Base-by-base conservation (phyloP, 768 basidiomycete species). In the Rhodotorula toruloides region DNA sequence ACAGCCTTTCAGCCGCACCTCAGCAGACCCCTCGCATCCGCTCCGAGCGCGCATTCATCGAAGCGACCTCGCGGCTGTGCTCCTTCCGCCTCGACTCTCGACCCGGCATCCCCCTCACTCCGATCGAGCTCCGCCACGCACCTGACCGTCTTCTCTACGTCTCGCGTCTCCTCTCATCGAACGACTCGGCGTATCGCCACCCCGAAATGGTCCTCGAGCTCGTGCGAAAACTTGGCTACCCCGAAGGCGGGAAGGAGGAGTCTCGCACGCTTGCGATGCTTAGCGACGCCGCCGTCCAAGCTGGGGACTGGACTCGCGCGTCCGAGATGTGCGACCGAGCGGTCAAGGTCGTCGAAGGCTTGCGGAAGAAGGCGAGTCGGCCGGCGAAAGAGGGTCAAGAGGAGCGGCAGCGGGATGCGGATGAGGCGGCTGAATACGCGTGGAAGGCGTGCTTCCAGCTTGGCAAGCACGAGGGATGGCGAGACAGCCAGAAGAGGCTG, bases 11-110 rank as follows among this genome's bases (percentile, higher is more conserved):
- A 55, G 88, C 97, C 19, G 85, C 89, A 2, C 80, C 80, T 11
- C 77, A 81, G 8, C 60, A 53, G 25, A 86, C 91, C 0, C 83
- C 85, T 25, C 81, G 80, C 1, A 81, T 93, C 60, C 71, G 77
- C 21, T 81, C 79, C 64, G 91, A 97, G 76, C 87, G 86, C 61
- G 88, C 91, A 60, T 99, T 97, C 77, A 96, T 99, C 68, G 93
- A 98, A 79, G 96, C 96, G 3, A 99, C 96, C 1, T 94, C 91
- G 32, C 87, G 90, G 4, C 86, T 99, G 17, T 85, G 87, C n/a
- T 91, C 94, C 7, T 99, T 90, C 81, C 89, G 90, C 63, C 82
- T 94, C 48, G 27, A 65, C 81, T 81, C 76, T 86, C 90, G 31
- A 82, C 84, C 86, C 14, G 87, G 89, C 52, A 83, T 87, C 48